Conservation (phyloP, 1,284 basidiomycete genomes). For the Puccinia polysora region DNA sequence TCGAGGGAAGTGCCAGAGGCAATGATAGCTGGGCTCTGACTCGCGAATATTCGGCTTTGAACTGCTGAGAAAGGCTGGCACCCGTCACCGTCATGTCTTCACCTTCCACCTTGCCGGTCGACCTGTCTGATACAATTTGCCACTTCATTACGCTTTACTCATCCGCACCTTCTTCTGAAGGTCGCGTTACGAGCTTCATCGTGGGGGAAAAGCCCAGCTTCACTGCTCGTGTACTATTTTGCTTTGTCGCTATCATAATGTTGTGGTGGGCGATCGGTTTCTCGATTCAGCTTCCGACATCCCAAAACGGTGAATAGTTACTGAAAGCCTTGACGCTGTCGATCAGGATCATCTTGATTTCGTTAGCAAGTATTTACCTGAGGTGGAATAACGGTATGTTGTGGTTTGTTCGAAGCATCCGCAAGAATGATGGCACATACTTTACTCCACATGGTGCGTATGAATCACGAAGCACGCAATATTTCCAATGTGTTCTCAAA, state of each 20-base stretch:
- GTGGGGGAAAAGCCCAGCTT: constrained; percentile 1
- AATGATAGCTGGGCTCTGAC: no score
- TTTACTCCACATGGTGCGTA: constrained; percentile 37
- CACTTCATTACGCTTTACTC: constrained; percentile 8
- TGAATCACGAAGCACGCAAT: no score
- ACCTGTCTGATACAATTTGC: background rate
- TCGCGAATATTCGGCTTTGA: no score
- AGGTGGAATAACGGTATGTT: constrained; percentile 3
- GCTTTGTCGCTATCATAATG: constrained; percentile 8
- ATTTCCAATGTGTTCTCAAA: no score
- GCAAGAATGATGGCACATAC: constrained; percentile 24
- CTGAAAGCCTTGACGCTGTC: no score
- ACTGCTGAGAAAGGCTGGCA: no score
- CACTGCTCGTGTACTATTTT: background rate
- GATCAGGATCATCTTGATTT: constrained; percentile 6
- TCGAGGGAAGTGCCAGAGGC: no score
- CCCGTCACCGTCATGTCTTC: no score
- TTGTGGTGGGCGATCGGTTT: constrained; percentile 7
- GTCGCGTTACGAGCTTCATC: constrained; percentile 20
- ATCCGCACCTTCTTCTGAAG: background rate
- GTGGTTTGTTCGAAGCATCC: constrained; percentile 23
- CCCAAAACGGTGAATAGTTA: no score
- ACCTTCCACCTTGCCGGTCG: background rate
- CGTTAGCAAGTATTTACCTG: background rate
- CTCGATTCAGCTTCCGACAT: background rate